Evolutionary conservation across 768 basidiomycete genomes (phyloP).

Genomic region (Lentinula detonsa): DNA sequence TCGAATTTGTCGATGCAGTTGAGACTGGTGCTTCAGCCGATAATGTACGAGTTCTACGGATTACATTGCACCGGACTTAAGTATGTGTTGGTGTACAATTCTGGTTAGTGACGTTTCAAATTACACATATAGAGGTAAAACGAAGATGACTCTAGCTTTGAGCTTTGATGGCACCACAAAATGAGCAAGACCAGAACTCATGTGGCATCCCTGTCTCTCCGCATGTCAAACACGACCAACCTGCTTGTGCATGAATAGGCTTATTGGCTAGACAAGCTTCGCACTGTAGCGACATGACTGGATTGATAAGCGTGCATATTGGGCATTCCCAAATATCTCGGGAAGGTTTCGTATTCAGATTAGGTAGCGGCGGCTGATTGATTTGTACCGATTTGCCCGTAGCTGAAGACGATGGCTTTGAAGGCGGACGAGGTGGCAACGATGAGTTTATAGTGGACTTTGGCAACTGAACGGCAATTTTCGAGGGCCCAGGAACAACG

Average conservation of each 20-base stretch:
- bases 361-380: neutral
- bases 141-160: slow-evolving; percentile 13
- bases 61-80: neutral
- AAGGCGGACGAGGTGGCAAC: neutral
- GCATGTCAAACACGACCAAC: slow-evolving; percentile 66
- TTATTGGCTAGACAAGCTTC: slow-evolving; percentile 46
- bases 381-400: neutral
- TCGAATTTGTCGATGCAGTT: neutral
- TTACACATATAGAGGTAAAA: neutral
- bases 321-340: slow-evolving; percentile 43
- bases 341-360: neutral
- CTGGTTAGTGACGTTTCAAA: too few relatives aligned
- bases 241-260: slow-evolving; percentile 27
- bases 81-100: neutral
- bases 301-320: slow-evolving; percentile 65
- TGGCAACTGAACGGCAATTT: slow-evolving; percentile 6
- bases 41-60: neutral
- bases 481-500: slow-evolving; percentile 15
- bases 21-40: neutral
- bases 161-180: slow-evolving; percentile 64
- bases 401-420: neutral
- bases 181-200: slow-evolving; percentile 69
- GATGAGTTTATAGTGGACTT: neutral
- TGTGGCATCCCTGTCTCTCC: slow-evolving; percentile 56
- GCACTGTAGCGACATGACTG: slow-evolving; percentile 42